phyloP scores from a whole-genome alignment of 2,329 filamentous ascomycete genomes.

The Neodidymelliopsis sp. region DNA sequence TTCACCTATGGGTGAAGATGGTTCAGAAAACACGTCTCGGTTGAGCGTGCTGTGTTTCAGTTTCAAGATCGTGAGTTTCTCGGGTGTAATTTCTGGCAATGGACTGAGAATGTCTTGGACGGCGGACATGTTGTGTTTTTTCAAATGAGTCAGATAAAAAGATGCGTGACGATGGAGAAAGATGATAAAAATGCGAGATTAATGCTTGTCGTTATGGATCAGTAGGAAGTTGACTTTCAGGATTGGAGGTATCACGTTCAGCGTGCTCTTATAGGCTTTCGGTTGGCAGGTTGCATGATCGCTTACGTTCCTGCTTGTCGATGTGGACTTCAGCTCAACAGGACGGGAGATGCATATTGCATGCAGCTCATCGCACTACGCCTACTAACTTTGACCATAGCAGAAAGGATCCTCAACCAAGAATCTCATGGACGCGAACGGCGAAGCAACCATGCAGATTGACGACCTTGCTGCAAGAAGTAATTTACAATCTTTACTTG shows the following conservation, averaged over 20 bases:
- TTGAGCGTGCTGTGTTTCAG: conserved; percentile 28
- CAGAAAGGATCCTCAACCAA: conserved; percentile 4
- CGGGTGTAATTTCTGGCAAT: conserved; percentile 27
- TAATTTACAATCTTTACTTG: background rate
- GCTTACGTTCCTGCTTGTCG: background rate
- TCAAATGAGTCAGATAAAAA: background rate
- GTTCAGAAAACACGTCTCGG: conserved; percentile 35
- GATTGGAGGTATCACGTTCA: no score
- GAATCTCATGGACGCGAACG: background rate
- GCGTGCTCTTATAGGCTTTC: conserved; percentile 4
- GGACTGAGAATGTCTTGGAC: conserved; percentile 8
- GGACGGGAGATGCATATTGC: conserved; percentile 6
- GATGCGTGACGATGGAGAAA: no score
- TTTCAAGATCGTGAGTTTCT: conserved; percentile 35
- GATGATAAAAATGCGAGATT: no score
- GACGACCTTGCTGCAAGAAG: conserved; percentile 1
- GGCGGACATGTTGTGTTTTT: background rate
- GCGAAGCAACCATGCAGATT: background rate
- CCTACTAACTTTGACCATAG: background rate
- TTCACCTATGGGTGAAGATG: conserved; percentile 24
- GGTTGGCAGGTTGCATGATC: background rate
- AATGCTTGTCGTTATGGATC: no score
- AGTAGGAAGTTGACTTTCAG: no score
- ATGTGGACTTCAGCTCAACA: background rate
- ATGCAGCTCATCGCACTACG: conserved; percentile 7